Evolutionary conservation across 2,329 filamentous ascomycete genomes (phyloP), one percentile per base, ranked within the genome.

Genomic region (Xylariaceae sp.): DNA sequence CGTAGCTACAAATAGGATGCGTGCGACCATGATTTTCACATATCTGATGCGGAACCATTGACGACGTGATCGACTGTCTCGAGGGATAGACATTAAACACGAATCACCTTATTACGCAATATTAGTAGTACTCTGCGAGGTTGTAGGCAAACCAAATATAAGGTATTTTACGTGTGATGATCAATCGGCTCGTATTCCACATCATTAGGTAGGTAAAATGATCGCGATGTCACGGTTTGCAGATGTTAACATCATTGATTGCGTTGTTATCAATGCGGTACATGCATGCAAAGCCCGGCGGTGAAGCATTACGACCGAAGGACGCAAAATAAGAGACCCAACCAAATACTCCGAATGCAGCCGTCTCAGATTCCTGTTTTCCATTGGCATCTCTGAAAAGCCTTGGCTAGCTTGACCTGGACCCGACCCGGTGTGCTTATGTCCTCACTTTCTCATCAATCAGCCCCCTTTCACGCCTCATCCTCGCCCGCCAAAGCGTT

Each of bases 401-500:
- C 45, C 51, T 47, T 45, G 26, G 31, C 28, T 34, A 13, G n/a
- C 28, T 33, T 19, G 47, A 45, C 47, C 50, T 26, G 22, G 47
- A 45, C 47, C 50, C 11, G 22, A 26, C 22, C 22, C 6, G 43
- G 55, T 52, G 55, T 51, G 40, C 53, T 50, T 54, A 57, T 49
- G 49, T 48, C 43, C 34, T 55, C 44, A 54, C 47, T 47, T 51
- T n/a, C 43, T 44, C 48, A 41, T 59, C 59, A 53, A 51, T 41
- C 44, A 46, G 39, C 39, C 41, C 62, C 61, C 53, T n/a, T 64
- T 60, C 67, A 71, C 63, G 66, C 69, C 64, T 76, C 72, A 64
- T 76, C 76, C 65, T 89, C 89, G 68, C 78, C 88, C 64, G 85
- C 68, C 71, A 94, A 71, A 66, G 88, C 89, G 67, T 81, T 85